phyloP scores from a whole-genome alignment of 2,329 filamentous ascomycete genomes.

The Fusarium tanahbumbuense region DNA sequence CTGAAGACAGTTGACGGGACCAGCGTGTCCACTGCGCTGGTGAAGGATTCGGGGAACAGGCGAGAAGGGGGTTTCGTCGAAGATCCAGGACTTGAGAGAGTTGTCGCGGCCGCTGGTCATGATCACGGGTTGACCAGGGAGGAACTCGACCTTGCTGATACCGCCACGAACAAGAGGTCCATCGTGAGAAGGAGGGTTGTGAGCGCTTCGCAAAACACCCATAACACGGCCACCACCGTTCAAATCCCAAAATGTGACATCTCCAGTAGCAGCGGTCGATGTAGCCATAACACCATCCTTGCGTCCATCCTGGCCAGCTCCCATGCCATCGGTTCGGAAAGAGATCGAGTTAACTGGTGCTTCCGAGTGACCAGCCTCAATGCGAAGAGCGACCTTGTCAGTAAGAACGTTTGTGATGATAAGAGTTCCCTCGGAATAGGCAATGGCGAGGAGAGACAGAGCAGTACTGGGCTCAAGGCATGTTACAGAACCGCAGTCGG shows the following conservation, averaged over 20 bases:
- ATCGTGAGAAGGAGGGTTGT: constrained; percentile 75
- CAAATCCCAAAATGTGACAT: constrained; percentile 96
- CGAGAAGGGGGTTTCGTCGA: constrained; percentile 91
- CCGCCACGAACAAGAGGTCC: constrained; percentile 74
- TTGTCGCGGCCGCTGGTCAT: constrained; percentile 94
- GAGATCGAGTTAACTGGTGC: constrained; percentile 82
- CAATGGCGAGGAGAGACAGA: constrained; percentile 86
- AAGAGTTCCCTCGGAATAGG: constrained; percentile 83
- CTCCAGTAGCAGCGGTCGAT: constrained; percentile 79
- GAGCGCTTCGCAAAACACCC: constrained; percentile 87
- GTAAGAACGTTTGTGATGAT: constrained; percentile 84
- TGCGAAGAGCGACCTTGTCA: constrained; percentile 76
- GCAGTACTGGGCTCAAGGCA: constrained; percentile 87
- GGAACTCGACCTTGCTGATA: constrained; percentile 88
- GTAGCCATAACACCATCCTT: constrained; percentile 95
- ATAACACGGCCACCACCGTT: constrained; percentile 88
- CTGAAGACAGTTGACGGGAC: constrained; percentile 81
- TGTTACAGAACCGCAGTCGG: constrained; percentile 83
- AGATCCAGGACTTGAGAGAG: constrained; percentile 95
- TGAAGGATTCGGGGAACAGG: constrained; percentile 88
- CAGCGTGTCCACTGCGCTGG: constrained; percentile 87
- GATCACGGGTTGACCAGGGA: constrained; percentile 88
- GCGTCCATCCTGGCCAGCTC: constrained; percentile 87
- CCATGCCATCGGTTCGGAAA: constrained; percentile 89
- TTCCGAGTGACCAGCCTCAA: constrained; percentile 74